Base-by-base conservation (phyloP, 345 rosid species). In the Firmiana major region DNA sequence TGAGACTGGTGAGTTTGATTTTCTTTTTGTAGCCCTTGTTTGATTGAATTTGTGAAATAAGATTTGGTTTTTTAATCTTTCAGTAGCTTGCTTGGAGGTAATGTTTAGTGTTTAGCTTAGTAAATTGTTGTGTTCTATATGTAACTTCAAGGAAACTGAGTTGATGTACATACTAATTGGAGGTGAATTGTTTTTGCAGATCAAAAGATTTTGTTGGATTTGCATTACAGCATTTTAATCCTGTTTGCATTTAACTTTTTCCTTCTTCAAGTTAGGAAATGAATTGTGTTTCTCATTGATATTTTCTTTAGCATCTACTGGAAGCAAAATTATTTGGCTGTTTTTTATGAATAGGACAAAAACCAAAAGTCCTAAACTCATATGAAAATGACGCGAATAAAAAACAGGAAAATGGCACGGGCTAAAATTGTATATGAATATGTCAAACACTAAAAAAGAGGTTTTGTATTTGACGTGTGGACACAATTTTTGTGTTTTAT, bases 1-100 rank as follows among this genome's bases (percentile, higher is more conserved):
- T 73, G 98, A 94, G 82, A 93, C 95, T 73, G 93, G 98, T 94
- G 13, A 80, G 81, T 83, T 49, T 62, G 9, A 13, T 16, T 54
- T 73, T 42, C 2, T 70, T 66, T 26, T 12, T 13, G 19, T 60
- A 12, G 8, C 65, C 28, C 28, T 60, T 60, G 8, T 62, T 62
- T 28, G 1, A 28, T 26, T 62, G n/a, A 28, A 13, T 5, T 28
- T 26, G 34, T 60, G 38, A 60, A 60, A 26, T 13, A 60, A 26
- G 8, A 28, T 13, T 9, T 15, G 40, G 28, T 24, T n/a, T 70
- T 46, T 45, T 34, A 46, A 22, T 28, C 55, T 48, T 70, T 48
- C 53, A 9, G 1, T 64, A 38, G 26, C 12, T 64, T 64, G 70
- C 46, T 28, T 62, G 26, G 64, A 11, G 64, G 8, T 65, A 26